A percentile compares a stretch with the other conserved stretches of the same genome.
Conservation (phyloP, 106 monocot species). For the Dioscorea zingiberensis region DNA sequence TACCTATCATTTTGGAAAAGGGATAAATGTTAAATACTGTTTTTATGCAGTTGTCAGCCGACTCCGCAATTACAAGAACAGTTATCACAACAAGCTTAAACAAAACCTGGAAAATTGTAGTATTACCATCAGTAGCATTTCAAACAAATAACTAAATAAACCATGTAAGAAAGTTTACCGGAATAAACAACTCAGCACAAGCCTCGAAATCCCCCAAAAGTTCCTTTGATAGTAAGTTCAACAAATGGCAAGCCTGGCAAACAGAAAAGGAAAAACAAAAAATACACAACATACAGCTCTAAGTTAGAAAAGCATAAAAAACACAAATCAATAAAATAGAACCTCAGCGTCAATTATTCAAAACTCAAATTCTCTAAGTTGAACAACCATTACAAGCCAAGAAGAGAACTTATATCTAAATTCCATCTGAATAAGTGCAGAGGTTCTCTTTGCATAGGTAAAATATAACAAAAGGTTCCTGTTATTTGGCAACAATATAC, state of each 20-base stretch:
- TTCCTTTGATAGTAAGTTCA: conserved; percentile 91
- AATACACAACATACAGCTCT: not conserved
- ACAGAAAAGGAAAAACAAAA: conserved; percentile 11
- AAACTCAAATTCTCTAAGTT: no score
- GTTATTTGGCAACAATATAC: not conserved
- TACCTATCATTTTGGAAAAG: not conserved
- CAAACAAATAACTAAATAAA: not conserved
- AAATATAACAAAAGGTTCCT: no score
- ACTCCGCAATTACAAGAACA: conserved; percentile 97
- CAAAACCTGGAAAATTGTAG: conserved; percentile 44
- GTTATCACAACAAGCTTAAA: conserved; percentile 99
- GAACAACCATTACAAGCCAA: no score
- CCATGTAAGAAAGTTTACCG: conserved; percentile 39
- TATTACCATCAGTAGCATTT: conserved; percentile 11
- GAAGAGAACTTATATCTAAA: no score
- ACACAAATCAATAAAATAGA: no score
- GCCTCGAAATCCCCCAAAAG: conserved; percentile 93
- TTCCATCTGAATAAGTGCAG: no score
- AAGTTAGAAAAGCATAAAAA: no score
- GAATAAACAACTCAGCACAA: conserved; percentile 95
- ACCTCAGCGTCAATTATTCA: no score
- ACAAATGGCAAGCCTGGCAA: conserved; percentile 80
- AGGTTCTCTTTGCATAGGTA: no score
- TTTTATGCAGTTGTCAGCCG: conserved; percentile 97
- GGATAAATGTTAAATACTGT: conserved; percentile 45